Percentiles rank a stretch among this genome's conserved stretches.
These are phyloP conservation scores for Cryptosporidium viatorum DNA, from an alignment of 169 alveolate species.

Conservation along the genomic window DNA sequence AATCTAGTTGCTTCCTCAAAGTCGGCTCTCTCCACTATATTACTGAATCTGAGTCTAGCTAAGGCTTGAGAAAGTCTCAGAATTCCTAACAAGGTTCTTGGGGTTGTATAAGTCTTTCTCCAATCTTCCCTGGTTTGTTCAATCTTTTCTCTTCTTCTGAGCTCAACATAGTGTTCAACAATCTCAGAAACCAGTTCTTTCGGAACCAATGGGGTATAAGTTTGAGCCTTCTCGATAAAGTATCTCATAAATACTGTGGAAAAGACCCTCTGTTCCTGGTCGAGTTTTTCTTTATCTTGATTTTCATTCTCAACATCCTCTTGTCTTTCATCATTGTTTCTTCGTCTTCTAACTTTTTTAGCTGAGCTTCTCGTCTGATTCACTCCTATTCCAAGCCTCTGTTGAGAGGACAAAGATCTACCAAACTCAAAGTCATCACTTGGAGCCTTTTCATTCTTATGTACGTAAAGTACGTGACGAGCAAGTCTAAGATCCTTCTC, in stretches of 20 bases:
- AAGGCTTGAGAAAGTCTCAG: conserved; percentile 93
- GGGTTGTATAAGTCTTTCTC: conserved; percentile 94
- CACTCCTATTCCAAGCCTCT: neutral
- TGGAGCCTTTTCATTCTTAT: conserved; percentile 83
- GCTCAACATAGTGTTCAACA: conserved; percentile 85
- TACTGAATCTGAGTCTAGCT: conserved; percentile 94
- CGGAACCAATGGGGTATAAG: conserved; percentile 85
- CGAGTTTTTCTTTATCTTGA: neutral
- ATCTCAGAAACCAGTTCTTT: conserved; percentile 85
- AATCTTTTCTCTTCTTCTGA: conserved; percentile 83
- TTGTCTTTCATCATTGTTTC: neutral
- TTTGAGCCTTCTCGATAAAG: conserved; percentile 91
- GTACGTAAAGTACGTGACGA: conserved; percentile 92
- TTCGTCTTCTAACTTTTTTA: conserved; percentile 12
- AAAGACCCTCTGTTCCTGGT: conserved; percentile 22
- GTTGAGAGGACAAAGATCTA: neutral
- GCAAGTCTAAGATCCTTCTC: conserved; percentile 91
- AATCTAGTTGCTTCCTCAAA: conserved; percentile 95
- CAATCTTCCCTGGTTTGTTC: conserved; percentile 84
- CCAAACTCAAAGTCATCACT: conserved; percentile 2
- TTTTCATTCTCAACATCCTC: conserved; percentile 8
- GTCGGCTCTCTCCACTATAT: conserved; percentile 91
- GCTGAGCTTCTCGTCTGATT: neutral
- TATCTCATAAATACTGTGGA: conserved; percentile 87
- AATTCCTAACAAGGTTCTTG: conserved; percentile 95